Base-by-base conservation (phyloP, 2,329 filamentous ascomycete genomes). In the Penicillium sp. region DNA sequence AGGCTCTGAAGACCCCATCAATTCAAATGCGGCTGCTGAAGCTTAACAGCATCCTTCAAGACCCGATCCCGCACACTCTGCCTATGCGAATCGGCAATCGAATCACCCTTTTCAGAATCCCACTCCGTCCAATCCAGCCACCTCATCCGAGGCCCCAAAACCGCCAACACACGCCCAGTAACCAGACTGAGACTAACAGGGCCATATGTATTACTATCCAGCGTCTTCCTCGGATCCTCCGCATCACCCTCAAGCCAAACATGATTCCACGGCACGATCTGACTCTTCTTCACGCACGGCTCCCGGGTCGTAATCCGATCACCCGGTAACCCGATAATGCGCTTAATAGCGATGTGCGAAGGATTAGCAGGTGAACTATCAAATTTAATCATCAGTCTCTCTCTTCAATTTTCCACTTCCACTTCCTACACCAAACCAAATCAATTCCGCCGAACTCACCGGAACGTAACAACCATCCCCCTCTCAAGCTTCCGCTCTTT, bases 211-310 rank as follows among this genome's bases (percentile, higher is more conserved):
- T 95, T 95, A 70, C 90, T 95, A 72, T 99, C 93, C 52, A 84
- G 69, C 47, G 82, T 89, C 61, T 81, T 80, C 42, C 80, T 78
- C 60, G 81, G 80, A 61, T 80, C 80, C 25, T 61, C 63, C 11
- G 87, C 89, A 66, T 99, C 93, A 1, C 93, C 93, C 67, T 97
- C 92, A 1, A 99, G 83, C 93, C 93, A 99, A 25, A 97, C 79
- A 73, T 97, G 91, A 14, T 89, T 89, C 54, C 79, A 79, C 4
- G 91, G 92, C 18, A 99, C 81, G 54, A 79, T 78, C 40, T 75
- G 70, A 34, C 77, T 70, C 12, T 57, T 57, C 14, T 62, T 64
- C 74, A 81, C 77, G 64, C 83, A 86, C 14, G 83, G 83, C 45
- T 75, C 69, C 49, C 80, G 77, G 34, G 87, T 87, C 47, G 75